phyloP scores from a whole-genome alignment of 2,329 filamentous ascomycete species.

The Cladosporium velox region DNA sequence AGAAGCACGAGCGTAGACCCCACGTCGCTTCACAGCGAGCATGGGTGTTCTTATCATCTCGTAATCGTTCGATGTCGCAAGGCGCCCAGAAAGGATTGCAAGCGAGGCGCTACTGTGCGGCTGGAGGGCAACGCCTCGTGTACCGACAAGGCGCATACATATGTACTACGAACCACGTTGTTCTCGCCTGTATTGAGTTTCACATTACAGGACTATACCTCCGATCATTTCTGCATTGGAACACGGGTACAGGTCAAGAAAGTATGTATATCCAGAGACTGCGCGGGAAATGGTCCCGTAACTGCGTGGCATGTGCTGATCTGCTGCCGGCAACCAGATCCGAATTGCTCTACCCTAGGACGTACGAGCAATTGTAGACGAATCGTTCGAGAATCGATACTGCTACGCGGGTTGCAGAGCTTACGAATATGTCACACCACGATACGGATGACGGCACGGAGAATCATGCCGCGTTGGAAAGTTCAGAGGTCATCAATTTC shows the following conservation, averaged over 20 bases:
- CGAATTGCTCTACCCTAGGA: background rate
- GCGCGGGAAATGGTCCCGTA: background rate
- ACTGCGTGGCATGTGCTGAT: background rate
- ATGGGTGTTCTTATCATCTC: background rate
- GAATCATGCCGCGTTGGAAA: background rate
- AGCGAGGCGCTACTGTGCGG: background rate
- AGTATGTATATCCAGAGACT: background rate
- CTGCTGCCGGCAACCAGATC: background rate
- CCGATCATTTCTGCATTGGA: background rate
- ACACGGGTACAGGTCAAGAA: background rate
- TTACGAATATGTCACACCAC: background rate
- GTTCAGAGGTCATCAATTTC: conserved; percentile 28
- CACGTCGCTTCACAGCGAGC: background rate
- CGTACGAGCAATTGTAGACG: background rate
- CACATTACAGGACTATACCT: too few relatives aligned
- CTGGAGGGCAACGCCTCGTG: background rate
- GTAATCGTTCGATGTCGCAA: background rate
- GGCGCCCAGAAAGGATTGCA: background rate
- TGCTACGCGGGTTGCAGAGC: background rate
- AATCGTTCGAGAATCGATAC: background rate
- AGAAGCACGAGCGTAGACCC: background rate
- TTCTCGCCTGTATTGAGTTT: background rate
- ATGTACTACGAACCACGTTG: background rate
- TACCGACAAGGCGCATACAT: background rate
- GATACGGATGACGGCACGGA: background rate